Evolutionary conservation across 1,284 basidiomycete genomes (phyloP).

Genomic region (Stygiomarasmius scandens): DNA sequence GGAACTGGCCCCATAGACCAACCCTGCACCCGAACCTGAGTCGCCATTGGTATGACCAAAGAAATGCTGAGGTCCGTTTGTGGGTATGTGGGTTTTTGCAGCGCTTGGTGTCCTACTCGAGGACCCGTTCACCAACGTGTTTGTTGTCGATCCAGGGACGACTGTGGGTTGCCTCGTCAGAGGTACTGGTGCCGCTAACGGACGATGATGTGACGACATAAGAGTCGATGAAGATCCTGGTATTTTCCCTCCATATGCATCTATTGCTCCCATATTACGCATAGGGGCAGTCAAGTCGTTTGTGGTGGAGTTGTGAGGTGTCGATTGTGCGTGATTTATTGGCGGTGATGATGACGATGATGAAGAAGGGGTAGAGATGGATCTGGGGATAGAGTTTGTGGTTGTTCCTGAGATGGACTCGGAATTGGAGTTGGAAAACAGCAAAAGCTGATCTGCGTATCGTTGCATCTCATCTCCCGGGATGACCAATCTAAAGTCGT

Average conservation of each 20-base stretch:
- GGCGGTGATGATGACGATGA: slow-evolving; percentile 5
- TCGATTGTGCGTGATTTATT: not conserved
- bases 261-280: slow-evolving; percentile 57
- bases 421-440: slow-evolving; percentile 55
- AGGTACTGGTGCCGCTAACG: slow-evolving; percentile 6
- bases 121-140: slow-evolving; percentile 14
- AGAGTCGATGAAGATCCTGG: slow-evolving; percentile 26
- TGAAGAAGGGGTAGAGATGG: slow-evolving; percentile 10
- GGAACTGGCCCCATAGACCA: not conserved
- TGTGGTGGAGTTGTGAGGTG: slow-evolving; percentile 7
- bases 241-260: slow-evolving; percentile 46
- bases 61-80: not conserved
- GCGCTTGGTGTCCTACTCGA: not conserved
- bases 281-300: slow-evolving; percentile 36
- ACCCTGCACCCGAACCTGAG: no score
- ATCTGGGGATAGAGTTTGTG: slow-evolving; percentile 24
- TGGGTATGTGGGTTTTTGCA: not conserved
- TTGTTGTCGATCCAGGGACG: not conserved
- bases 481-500: slow-evolving; percentile 92
- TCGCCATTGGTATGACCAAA: not conserved
- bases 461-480: slow-evolving; percentile 91
- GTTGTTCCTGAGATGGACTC: slow-evolving; percentile 17
- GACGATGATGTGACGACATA: slow-evolving; percentile 9
- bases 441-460: slow-evolving; percentile 87
- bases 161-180: slow-evolving; percentile 15